These are phyloP conservation scores for Escallonia herrerae DNA, from an alignment of 129 eudicot genomes.

Conservation along the genomic window DNA sequence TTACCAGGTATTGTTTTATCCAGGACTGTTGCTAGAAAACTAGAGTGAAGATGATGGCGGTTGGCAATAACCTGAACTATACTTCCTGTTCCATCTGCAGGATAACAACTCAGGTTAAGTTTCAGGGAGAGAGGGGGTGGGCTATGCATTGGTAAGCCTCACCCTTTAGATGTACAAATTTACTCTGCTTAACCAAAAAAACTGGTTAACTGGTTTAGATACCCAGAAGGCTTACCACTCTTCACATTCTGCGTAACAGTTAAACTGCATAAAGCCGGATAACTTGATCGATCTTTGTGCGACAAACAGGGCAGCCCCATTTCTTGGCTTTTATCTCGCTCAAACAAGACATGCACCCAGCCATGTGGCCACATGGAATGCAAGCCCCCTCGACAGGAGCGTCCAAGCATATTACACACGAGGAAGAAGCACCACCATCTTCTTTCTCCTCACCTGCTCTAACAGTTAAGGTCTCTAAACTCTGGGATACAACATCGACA, in stretches of 20 bases:
- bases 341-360: slow-evolving; percentile 96
- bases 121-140: too few relatives aligned
- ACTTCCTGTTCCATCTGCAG: too few relatives aligned
- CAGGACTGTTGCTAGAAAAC: too few relatives aligned
- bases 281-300: slow-evolving; percentile 79
- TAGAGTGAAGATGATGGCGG: too few relatives aligned
- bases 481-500: slow-evolving; percentile 13
- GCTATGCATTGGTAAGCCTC: too few relatives aligned
- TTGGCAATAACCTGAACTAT: too few relatives aligned
- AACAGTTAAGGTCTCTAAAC: slow-evolving; percentile 17
- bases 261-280: slow-evolving; percentile 78
- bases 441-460: slow-evolving; percentile 25
- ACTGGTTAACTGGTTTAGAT: background rate
- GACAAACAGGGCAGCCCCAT: slow-evolving; percentile 98
- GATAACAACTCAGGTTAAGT: too few relatives aligned
- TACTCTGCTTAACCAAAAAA: too few relatives aligned
- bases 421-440: slow-evolving; percentile 36
- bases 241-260: slow-evolving; percentile 10
- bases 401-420: slow-evolving; percentile 89
- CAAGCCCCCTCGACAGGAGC: slow-evolving; percentile 96
- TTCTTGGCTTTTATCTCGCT: slow-evolving; percentile 69
- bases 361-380: slow-evolving; percentile 97
- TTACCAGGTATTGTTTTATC: too few relatives aligned
- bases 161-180: too few relatives aligned
- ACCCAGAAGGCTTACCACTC: slow-evolving; percentile 24